phyloP scores from a whole-genome alignment of 2,329 filamentous ascomycete species.

The Talaromyces albobiverticillius region DNA sequence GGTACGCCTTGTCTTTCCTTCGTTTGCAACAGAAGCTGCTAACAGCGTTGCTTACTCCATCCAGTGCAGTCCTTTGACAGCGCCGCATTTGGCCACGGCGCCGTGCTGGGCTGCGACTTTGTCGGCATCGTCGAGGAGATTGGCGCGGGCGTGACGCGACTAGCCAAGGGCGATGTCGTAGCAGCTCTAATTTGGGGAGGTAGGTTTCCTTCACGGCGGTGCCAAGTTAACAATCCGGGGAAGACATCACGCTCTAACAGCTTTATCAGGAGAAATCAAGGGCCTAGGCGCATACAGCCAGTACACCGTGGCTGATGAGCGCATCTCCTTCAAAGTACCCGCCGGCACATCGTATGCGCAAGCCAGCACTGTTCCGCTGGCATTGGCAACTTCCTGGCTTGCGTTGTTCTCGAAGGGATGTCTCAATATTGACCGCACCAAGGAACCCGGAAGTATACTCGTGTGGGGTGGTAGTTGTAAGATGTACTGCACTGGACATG shows the following conservation, averaged over 20 bases:
- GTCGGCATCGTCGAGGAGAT: conserved; percentile 29
- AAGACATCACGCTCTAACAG: too few relatives aligned
- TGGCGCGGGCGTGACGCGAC: conserved; percentile 27
- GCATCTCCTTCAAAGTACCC: conserved; percentile 41
- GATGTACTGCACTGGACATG: too few relatives aligned
- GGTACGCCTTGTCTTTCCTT: conserved; percentile 3
- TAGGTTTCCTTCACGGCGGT: too few relatives aligned
- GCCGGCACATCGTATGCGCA: conserved; percentile 50
- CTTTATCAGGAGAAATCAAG: conserved; percentile 26
- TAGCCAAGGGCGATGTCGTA: conserved; percentile 31
- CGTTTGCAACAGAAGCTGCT: background rate
- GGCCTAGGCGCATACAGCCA: conserved; percentile 39
- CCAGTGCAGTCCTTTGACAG: conserved; percentile 26
- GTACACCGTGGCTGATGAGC: conserved; percentile 39
- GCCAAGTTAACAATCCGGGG: too few relatives aligned
- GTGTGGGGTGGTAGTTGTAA: conserved; percentile 43
- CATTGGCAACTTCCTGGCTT: conserved; percentile 19
- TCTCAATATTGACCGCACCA: conserved; percentile 32
- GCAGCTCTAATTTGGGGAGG: conserved; percentile 32
- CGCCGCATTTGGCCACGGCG: conserved; percentile 36
- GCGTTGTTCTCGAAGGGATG: conserved; percentile 29
- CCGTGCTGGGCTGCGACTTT: conserved; percentile 30
- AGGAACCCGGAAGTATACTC: conserved; percentile 31
- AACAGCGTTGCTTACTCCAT: background rate
- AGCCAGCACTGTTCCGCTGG: conserved; percentile 49